These are phyloP conservation scores for Boletus albobrunnescens DNA, from an alignment of 1,284 basidiomycete genomes.

Conservation along the genomic window DNA sequence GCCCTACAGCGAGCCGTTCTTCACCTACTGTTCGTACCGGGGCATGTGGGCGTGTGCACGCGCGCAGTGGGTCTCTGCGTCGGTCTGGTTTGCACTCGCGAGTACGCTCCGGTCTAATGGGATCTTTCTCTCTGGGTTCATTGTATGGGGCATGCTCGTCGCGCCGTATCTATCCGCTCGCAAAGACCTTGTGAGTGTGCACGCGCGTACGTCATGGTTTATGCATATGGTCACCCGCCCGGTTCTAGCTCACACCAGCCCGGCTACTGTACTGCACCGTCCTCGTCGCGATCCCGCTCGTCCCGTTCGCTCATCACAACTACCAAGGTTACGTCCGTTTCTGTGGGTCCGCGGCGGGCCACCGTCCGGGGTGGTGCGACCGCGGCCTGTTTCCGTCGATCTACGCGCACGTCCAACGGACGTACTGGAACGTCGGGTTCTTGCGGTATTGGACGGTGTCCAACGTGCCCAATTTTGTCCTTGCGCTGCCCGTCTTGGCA, in stretches of 20 bases:
- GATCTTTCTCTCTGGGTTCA: conserved; percentile 68
- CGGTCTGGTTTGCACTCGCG: conserved; percentile 63
- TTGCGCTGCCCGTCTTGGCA: conserved; percentile 70
- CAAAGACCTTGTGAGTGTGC: conserved; percentile 21
- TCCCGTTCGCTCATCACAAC: conserved; percentile 75
- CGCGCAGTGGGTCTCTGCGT: conserved; percentile 49
- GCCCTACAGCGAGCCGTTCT: conserved; percentile 83
- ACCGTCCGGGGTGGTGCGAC: conserved; percentile 60
- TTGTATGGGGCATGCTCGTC: conserved; percentile 66
- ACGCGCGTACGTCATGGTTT: not conserved
- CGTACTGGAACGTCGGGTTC: conserved; percentile 88
- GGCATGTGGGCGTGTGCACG: conserved; percentile 66
- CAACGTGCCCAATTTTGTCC: conserved; percentile 86
- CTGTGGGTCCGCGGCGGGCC: conserved; percentile 40
- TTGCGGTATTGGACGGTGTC: conserved; percentile 81
- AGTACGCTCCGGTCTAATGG: conserved; percentile 80
- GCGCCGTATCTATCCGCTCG: conserved; percentile 42
- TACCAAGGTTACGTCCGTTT: conserved; percentile 60
- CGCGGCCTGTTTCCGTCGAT: conserved; percentile 53
- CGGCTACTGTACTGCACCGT: conserved; percentile 36
- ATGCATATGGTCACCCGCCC: too few relatives aligned
- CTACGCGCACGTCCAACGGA: conserved; percentile 79
- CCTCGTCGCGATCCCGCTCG: conserved; percentile 44
- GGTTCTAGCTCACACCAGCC: conserved; percentile 34
- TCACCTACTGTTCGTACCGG: conserved; percentile 73